Evolutionary conservation across 2,329 filamentous ascomycete species (phyloP).

Genomic region (Cladosporium sp.): DNA sequence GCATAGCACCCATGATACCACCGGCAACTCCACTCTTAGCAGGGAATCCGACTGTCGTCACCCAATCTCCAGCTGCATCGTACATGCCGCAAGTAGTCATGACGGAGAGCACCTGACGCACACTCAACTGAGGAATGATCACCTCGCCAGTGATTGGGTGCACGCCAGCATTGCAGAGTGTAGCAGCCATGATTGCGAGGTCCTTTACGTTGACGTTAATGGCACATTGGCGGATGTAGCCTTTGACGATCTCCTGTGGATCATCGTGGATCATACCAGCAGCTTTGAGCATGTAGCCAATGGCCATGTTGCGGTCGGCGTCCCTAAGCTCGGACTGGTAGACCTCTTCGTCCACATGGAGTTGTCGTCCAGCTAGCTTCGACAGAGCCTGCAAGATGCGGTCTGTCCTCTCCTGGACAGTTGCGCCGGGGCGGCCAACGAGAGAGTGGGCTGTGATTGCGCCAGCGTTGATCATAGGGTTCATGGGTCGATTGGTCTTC

Average conservation of each 20-base stretch:
- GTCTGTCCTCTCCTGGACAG: conserved; percentile 38
- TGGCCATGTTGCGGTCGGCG: conserved; percentile 31
- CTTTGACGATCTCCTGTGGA: conserved; percentile 39
- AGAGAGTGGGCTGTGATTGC: conserved; percentile 29
- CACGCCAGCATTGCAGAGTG: conserved; percentile 41
- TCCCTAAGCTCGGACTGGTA: conserved; percentile 42
- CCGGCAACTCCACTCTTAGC: conserved; percentile 40
- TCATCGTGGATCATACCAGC: conserved; percentile 42
- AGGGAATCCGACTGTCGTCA: conserved; percentile 42
- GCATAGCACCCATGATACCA: conserved; percentile 26
- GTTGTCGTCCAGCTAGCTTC: conserved; percentile 38
- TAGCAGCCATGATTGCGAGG: conserved; percentile 44
- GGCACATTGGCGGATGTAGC: conserved; percentile 45
- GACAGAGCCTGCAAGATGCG: conserved; percentile 41
- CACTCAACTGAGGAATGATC: conserved; percentile 41
- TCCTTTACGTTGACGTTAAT: conserved; percentile 47
- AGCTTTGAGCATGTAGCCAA: conserved; percentile 46
- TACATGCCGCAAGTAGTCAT: conserved; percentile 49
- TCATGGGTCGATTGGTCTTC: conserved; percentile 27
- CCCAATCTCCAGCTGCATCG: conserved; percentile 44
- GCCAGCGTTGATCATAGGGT: conserved; percentile 30
- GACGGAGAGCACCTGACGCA: conserved; percentile 44
- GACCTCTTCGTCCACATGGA: conserved; percentile 42
- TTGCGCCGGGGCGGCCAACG: conserved; percentile 30
- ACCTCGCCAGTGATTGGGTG: conserved; percentile 38